Conservation (phyloP, 208 protist species). For the Crithidia acanthocephali region DNA sequence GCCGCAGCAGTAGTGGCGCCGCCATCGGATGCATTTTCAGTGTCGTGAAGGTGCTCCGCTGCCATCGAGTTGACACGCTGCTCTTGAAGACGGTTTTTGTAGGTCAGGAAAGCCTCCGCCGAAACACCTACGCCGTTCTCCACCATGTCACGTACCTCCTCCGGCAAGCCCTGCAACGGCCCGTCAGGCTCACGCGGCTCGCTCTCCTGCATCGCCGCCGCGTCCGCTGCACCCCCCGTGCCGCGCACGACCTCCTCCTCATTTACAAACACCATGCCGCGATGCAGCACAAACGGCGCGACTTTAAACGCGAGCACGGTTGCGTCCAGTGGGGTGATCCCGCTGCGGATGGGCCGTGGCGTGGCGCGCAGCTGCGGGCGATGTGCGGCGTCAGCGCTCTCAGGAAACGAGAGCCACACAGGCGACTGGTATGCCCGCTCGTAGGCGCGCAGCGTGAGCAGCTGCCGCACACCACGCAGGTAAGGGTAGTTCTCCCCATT, state of each 20-base stretch:
- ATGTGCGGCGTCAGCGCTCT: not conserved
- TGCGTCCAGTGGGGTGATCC: not conserved
- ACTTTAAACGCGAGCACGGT: not conserved
- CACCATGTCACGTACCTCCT: not conserved
- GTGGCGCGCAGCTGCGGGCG: not conserved
- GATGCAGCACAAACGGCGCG: constrained; percentile 20
- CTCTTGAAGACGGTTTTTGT: not conserved
- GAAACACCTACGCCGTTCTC: constrained; percentile 1
- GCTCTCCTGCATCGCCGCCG: not conserved
- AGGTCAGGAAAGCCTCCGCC: not conserved
- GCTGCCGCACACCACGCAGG: constrained; percentile 35
- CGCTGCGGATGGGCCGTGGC: not conserved
- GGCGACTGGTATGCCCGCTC: constrained; percentile 53
- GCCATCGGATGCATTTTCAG: not conserved
- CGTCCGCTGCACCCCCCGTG: not conserved
- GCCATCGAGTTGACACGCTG: not conserved
- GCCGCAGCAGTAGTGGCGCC: not conserved
- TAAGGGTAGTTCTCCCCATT: constrained; percentile 40
- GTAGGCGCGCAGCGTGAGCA: constrained; percentile 63
- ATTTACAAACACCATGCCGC: constrained; percentile 24
- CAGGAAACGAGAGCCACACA: constrained; percentile 43
- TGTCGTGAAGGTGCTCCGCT: not conserved
- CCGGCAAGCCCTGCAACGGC: not conserved
- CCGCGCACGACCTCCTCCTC: constrained; percentile 14
- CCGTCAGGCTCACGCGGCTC: not conserved